A percentile compares a stretch with the other conserved stretches of the same genome.
phyloP scores from a whole-genome alignment of 805 yeast species.

The Lipomyces sp. region DNA sequence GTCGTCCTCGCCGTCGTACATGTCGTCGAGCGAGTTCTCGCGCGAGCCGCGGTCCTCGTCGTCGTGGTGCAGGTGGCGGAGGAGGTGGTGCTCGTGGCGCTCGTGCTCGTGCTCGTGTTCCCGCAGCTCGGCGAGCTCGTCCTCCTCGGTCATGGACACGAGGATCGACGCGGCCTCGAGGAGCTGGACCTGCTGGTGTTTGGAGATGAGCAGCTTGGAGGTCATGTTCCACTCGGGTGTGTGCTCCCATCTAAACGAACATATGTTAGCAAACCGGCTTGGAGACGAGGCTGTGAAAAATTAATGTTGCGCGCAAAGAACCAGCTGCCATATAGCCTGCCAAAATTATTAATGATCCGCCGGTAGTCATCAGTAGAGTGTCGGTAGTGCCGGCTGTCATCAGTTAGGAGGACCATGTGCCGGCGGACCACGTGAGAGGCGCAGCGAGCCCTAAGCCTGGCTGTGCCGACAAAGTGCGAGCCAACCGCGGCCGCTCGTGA shows the following conservation, averaged over 20 bases:
- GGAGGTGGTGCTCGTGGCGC: conserved; percentile 7
- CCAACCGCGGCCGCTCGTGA: too few species aligned
- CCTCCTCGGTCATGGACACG: conserved; percentile 63
- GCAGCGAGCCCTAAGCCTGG: too few species aligned
- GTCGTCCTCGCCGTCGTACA: conserved; percentile 37
- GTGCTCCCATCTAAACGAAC: conserved; percentile 89
- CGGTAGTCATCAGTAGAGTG: too few species aligned
- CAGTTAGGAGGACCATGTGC: not conserved
- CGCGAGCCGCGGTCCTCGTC: not conserved
- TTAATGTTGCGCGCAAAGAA: too few species aligned
- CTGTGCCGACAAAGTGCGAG: too few species aligned
- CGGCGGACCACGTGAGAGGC: not conserved
- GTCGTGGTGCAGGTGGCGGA: not conserved
- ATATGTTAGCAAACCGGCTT: not conserved
- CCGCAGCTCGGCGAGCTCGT: conserved; percentile 21
- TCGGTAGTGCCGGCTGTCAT: too few species aligned
- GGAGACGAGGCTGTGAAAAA: not conserved
- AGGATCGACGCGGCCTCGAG: conserved; percentile 62
- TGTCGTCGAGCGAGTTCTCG: conserved; percentile 14
- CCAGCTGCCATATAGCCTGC: too few species aligned
- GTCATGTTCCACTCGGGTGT: conserved; percentile 93
- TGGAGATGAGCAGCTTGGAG: conserved; percentile 72
- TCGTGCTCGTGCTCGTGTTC: conserved; percentile 1
- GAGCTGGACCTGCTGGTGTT: conserved; percentile 83
- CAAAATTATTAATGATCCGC: too few species aligned